These are phyloP conservation scores for Arabidopsis lyrata DNA, from an alignment of 441 rosid genomes.

Conservation along the genomic window DNA sequence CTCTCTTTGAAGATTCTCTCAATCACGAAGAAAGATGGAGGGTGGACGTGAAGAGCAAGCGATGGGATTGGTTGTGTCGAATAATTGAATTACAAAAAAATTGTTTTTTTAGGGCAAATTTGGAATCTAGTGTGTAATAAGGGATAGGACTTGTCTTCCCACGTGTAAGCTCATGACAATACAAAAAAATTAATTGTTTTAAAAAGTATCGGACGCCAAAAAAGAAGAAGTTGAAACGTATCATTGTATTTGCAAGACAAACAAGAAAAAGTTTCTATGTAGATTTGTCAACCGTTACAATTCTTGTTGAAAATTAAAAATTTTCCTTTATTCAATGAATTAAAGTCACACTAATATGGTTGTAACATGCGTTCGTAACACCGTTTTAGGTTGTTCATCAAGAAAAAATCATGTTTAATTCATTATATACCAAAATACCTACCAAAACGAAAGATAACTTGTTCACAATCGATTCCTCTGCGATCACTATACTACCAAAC, in stretches of 20 bases:
- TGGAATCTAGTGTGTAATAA: conserved; percentile 21
- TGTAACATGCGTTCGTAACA: no score
- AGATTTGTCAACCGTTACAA: conserved; percentile 6
- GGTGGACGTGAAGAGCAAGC: conserved; percentile 26
- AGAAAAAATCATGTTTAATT: no score
- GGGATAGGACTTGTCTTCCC: conserved; percentile 28
- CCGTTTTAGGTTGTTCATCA: no score
- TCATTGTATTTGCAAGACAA: neutral
- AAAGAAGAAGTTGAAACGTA: neutral
- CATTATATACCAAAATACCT: no score
- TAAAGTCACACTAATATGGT: no score
- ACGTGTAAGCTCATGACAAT: conserved; percentile 34
- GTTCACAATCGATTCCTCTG: no score
- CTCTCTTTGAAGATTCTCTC: conserved; percentile 24
- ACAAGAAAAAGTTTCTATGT: neutral
- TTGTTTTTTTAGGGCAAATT: conserved; percentile 2
- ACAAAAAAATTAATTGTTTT: no score
- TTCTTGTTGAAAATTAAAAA: neutral
- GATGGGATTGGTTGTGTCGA: conserved; percentile 37
- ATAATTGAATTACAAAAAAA: conserved; percentile 9
- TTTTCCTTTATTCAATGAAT: neutral
- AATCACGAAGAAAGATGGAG: conserved; percentile 1
- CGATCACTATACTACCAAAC: no score
- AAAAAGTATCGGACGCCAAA: neutral
- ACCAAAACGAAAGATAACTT: no score